These are phyloP conservation scores for Trichophyton mentagrophytes DNA, from an alignment of 2,329 filamentous ascomycete species.

Conservation along the genomic window DNA sequence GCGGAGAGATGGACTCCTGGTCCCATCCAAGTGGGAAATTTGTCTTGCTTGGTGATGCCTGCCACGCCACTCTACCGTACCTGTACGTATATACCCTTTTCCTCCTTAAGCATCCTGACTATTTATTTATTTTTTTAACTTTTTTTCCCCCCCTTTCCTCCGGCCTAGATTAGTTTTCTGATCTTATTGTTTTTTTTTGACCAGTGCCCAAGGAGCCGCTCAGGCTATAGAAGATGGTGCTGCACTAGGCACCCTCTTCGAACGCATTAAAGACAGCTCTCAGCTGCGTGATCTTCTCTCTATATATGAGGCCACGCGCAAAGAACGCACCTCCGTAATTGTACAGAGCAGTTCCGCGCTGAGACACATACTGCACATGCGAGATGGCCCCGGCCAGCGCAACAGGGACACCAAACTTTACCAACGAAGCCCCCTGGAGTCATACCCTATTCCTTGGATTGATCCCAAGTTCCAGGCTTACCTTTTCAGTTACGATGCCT, in stretches of 20 bases:
- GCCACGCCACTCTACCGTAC: constrained; percentile 53
- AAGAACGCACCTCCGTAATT: constrained; percentile 46
- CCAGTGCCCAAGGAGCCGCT: constrained; percentile 22
- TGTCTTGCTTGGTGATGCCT: constrained; percentile 50
- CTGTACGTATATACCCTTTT: constrained; percentile 31
- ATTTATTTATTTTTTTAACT: too few species aligned
- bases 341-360: constrained; percentile 49
- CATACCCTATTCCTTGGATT: constrained; percentile 34
- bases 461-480: constrained; percentile 29
- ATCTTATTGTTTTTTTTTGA: background rate
- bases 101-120: constrained; percentile 8
- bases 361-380: constrained; percentile 49
- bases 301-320: constrained; percentile 45
- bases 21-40: constrained; percentile 44
- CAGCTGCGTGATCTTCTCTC: constrained; percentile 16
- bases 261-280: constrained; percentile 10
- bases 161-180: too few species aligned
- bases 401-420: constrained; percentile 39
- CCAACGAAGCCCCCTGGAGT: constrained; percentile 25
- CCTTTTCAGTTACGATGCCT: constrained; percentile 29
- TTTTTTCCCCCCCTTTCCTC: too few species aligned
- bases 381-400: constrained; percentile 45
- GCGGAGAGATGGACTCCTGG: constrained; percentile 45
- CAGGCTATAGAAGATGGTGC: constrained; percentile 23
- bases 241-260: constrained; percentile 17